Conservation (phyloP, 345 rosid genomes). For the Populus ilicifolia region DNA sequence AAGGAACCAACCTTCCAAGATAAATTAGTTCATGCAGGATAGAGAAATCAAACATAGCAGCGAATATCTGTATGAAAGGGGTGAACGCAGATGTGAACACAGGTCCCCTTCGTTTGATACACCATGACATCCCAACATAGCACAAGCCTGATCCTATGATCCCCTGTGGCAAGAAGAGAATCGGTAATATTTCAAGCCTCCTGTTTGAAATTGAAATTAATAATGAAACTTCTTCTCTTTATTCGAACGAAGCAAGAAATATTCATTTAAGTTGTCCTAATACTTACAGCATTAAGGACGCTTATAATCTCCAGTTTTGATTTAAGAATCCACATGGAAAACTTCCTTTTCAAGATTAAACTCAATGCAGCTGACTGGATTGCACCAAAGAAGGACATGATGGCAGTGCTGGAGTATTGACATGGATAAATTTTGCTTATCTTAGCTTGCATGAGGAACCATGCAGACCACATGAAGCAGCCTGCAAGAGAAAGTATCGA, state of each 20-base stretch:
- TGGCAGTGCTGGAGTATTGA: conserved; percentile 23
- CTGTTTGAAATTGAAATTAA: not conserved
- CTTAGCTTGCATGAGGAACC: conserved; percentile 28
- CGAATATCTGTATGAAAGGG: conserved; percentile 31
- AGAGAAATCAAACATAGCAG: conserved; percentile 21
- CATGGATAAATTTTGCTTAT: conserved; percentile 20
- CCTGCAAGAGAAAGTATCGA: conserved; percentile 23
- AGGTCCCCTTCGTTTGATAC: conserved; percentile 29
- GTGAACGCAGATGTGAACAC: conserved; percentile 29
- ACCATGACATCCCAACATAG: conserved; percentile 34
- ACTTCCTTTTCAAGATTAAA: conserved; percentile 5
- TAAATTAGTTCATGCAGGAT: conserved; percentile 26
- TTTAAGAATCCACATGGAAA: conserved; percentile 20
- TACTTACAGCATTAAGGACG: conserved; percentile 17
- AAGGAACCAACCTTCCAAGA: conserved; percentile 21
- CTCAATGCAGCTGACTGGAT: conserved; percentile 16
- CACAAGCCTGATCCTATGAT: conserved; percentile 26
- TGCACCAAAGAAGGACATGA: conserved; percentile 19
- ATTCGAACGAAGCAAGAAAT: not conserved
- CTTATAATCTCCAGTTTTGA: conserved; percentile 15
- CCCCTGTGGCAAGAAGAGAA: conserved; percentile 14
- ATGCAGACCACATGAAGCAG: conserved; percentile 20
- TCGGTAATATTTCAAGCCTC: not conserved
- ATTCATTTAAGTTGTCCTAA: not conserved
- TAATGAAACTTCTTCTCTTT: not conserved